Evolutionary conservation across 148 eudicot species (phyloP).

Genomic region (Rhododendron kiyosumense): DNA sequence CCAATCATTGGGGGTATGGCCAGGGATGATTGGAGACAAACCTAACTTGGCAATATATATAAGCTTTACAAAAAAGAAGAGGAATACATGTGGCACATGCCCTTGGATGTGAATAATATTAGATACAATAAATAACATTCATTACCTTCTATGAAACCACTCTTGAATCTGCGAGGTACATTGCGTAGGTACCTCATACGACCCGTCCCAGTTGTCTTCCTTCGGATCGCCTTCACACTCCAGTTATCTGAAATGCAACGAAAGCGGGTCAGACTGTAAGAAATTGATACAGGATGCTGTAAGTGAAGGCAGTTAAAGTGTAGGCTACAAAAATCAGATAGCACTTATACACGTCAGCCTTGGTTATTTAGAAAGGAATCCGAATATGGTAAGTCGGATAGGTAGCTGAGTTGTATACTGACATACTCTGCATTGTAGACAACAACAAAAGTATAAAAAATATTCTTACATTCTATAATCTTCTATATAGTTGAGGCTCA

Average conservation of each 20-base stretch:
- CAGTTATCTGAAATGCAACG: background rate
- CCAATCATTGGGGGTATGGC: no score
- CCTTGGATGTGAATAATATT: background rate
- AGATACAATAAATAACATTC: background rate
- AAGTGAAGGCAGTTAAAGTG: background rate
- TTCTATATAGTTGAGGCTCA: background rate
- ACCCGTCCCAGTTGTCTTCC: slow-evolving; percentile 61
- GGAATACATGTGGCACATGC: background rate
- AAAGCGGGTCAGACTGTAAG: background rate
- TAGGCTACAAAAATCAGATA: background rate
- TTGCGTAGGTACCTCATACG: slow-evolving; percentile 55
- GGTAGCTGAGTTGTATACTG: background rate
- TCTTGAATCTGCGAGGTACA: slow-evolving; percentile 49
- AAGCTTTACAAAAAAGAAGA: background rate
- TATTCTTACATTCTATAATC: background rate
- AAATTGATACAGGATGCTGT: background rate
- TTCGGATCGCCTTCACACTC: slow-evolving; percentile 35
- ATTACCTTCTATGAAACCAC: slow-evolving; percentile 47
- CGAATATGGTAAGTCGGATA: background rate
- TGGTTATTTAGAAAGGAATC: background rate
- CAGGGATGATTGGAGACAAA: no score
- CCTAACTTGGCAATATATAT: no score
- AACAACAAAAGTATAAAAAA: background rate
- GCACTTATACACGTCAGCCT: background rate
- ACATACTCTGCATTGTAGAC: background rate